phyloP scores from a whole-genome alignment of 2,329 filamentous ascomycete genomes.

The Hyphodiscus sp. region DNA sequence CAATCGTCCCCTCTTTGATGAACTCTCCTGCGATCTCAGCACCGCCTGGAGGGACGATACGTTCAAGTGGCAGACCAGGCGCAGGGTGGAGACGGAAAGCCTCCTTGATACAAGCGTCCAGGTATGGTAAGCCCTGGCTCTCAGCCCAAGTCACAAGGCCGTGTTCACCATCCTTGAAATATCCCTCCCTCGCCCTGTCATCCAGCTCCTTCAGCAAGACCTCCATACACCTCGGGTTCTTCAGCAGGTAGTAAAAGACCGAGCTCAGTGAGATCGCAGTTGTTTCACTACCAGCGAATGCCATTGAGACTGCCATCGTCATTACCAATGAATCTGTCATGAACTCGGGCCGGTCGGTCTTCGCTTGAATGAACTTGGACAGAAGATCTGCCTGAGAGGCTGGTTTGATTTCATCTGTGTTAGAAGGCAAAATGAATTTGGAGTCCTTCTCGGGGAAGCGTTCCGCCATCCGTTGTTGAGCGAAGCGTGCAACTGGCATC shows the following conservation, averaged over 20 bases:
- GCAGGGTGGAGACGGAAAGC: conserved; percentile 71
- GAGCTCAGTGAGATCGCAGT: conserved; percentile 67
- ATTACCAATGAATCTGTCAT: conserved; percentile 65
- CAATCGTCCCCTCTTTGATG: conserved; percentile 64
- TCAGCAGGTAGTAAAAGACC: conserved; percentile 69
- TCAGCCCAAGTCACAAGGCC: conserved; percentile 64
- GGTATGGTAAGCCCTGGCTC: conserved; percentile 63
- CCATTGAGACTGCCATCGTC: conserved; percentile 66
- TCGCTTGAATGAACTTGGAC: conserved; percentile 65
- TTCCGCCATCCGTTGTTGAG: conserved; percentile 59
- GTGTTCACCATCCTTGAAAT: conserved; percentile 44
- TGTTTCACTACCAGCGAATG: conserved; percentile 70
- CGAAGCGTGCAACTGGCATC: conserved; percentile 69
- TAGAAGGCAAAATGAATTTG: conserved; percentile 14
- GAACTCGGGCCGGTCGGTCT: conserved; percentile 60
- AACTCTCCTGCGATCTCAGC: conserved; percentile 55
- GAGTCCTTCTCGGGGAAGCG: conserved; percentile 37
- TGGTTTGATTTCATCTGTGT: conserved; percentile 10
- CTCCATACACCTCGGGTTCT: conserved; percentile 48
- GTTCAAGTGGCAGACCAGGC: conserved; percentile 64
- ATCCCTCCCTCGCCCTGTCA: conserved; percentile 44
- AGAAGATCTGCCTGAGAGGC: conserved; percentile 52
- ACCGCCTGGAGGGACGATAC: conserved; percentile 61
- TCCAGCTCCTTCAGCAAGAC: conserved; percentile 59
- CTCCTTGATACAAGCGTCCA: conserved; percentile 74